phyloP scores from a whole-genome alignment of 2,329 filamentous ascomycete genomes.

The Xylariaceae sp. region DNA sequence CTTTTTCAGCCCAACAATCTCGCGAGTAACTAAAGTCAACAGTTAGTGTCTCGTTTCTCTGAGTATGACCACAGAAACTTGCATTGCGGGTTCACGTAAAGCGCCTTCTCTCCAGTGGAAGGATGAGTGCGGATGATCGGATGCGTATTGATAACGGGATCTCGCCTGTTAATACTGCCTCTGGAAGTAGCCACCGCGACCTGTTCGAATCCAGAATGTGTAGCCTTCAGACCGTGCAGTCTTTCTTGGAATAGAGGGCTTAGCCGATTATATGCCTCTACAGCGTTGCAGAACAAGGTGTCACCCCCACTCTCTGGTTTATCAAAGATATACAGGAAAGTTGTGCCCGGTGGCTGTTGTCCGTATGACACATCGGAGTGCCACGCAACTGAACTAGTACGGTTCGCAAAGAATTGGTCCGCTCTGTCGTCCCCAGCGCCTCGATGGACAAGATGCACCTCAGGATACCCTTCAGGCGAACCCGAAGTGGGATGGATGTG shows the following conservation, averaged over 20 bases:
- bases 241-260: slow-evolving; percentile 80
- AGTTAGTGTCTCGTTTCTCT: slow-evolving; percentile 8
- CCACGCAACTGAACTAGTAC: slow-evolving; percentile 85
- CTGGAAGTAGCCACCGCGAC: slow-evolving; percentile 69
- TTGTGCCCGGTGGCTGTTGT: slow-evolving; percentile 85
- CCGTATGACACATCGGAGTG: slow-evolving; percentile 91
- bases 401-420: slow-evolving; percentile 64
- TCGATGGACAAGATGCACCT: slow-evolving; percentile 80
- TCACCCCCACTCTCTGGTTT: slow-evolving; percentile 81
- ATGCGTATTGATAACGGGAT: slow-evolving; percentile 76
- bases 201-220: slow-evolving; percentile 85
- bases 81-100: slow-evolving; percentile 86
- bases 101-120: slow-evolving; percentile 79
- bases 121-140: slow-evolving; percentile 84
- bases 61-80: slow-evolving; percentile 44
- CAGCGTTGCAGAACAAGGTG: slow-evolving; percentile 81
- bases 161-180: slow-evolving; percentile 74
- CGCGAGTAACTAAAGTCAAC: slow-evolving; percentile 67
- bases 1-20: slow-evolving; percentile 83
- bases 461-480: slow-evolving; percentile 73
- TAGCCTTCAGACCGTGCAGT: slow-evolving; percentile 78
- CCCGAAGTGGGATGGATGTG: slow-evolving; percentile 84
- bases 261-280: slow-evolving; percentile 79
- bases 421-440: slow-evolving; percentile 67
- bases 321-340: slow-evolving; percentile 88